phyloP scores from a whole-genome alignment of 2,329 filamentous ascomycete genomes.

The Phoma sp. region DNA sequence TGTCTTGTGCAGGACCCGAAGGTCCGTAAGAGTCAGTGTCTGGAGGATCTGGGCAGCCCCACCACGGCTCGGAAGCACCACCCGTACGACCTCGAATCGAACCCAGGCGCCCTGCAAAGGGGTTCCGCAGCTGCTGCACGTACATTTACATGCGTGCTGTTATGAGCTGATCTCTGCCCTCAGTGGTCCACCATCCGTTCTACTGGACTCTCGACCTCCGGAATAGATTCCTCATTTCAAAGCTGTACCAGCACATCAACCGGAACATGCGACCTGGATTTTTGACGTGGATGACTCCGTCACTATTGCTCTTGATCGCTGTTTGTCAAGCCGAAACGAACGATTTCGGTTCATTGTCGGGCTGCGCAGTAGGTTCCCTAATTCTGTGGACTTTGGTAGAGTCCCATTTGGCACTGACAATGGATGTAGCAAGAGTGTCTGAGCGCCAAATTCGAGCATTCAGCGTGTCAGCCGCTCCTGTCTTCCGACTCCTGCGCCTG shows the following conservation, averaged over 20 bases:
- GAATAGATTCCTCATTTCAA: neutral
- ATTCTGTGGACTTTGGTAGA: neutral
- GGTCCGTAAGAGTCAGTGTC: neutral
- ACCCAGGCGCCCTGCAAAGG: conserved; percentile 7
- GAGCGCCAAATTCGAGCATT: neutral
- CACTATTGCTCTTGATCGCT: neutral
- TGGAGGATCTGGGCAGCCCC: neutral
- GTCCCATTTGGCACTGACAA: neutral
- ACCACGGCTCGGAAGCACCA: conserved; percentile 1
- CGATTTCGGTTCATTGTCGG: neutral
- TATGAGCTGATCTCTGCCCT: neutral
- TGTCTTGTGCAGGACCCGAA: too few relatives aligned
- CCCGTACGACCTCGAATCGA: neutral
- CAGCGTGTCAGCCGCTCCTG: neutral
- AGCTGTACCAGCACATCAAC: neutral
- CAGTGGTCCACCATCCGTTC: neutral
- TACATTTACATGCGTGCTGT: neutral
- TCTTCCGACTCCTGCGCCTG: neutral
- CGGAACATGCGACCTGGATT: neutral
- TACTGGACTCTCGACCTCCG: neutral
- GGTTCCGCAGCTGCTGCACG: neutral
- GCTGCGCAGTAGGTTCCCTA: conserved; percentile 5
- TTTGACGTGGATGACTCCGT: neutral
- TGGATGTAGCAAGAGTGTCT: conserved; percentile 2
- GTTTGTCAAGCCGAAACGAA: neutral